Conservation (phyloP, 495 filamentous ascomycete species). For the Neurospora sp. region DNA sequence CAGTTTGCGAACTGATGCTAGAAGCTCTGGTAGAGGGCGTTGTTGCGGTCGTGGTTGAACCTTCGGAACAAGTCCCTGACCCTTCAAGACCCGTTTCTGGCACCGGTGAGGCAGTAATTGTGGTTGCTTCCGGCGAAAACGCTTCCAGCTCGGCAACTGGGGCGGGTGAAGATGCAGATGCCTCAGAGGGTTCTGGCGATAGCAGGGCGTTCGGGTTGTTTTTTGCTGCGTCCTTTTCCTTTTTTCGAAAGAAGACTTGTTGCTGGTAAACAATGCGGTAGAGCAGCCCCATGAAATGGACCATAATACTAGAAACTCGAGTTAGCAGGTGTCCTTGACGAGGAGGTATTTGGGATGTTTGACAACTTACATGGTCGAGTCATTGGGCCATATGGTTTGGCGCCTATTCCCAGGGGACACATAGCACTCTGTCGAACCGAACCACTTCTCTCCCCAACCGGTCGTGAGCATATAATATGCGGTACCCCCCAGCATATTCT, state of each 20-base stretch:
- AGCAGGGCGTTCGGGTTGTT: background rate
- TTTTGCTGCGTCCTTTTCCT: background rate
- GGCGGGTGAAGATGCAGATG: background rate
- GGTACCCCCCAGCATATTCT: background rate
- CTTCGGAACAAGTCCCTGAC: background rate
- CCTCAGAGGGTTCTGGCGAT: background rate
- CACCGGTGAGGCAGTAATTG: background rate
- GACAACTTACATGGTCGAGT: conserved; percentile 1
- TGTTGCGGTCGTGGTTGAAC: background rate
- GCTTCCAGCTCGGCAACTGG: background rate
- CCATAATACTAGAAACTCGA: background rate
- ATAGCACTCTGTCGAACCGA: background rate
- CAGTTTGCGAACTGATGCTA: background rate
- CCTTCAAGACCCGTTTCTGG: background rate
- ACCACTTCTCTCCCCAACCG: conserved; percentile 2
- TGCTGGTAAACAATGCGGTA: background rate
- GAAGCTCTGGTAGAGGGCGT: background rate
- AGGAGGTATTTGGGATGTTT: background rate
- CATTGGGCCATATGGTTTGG: background rate
- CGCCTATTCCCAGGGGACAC: background rate
- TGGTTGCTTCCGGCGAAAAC: background rate
- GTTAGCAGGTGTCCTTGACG: background rate
- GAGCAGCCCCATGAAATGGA: background rate
- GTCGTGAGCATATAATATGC: conserved; percentile 1
- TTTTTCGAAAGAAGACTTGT: background rate